Conservation (phyloP, 2,329 filamentous ascomycete species). For the Ophiostoma novo-ulmi region DNA sequence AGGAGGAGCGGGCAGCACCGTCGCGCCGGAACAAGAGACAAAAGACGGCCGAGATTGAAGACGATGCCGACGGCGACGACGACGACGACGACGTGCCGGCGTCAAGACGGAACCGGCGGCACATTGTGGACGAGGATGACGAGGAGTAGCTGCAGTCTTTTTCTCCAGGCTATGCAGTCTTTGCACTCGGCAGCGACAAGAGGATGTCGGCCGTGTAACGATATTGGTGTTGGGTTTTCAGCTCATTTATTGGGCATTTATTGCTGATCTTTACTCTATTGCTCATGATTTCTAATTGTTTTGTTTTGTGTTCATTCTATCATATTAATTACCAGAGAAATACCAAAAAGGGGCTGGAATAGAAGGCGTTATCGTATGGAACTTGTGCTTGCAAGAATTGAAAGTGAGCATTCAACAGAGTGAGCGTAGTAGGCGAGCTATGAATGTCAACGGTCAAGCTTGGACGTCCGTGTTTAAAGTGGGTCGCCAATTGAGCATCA, state of each 20-base stretch:
- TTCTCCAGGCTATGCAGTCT: not conserved
- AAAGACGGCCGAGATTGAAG: constrained; percentile 47
- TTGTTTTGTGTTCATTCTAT: not conserved
- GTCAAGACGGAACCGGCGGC: constrained; percentile 47
- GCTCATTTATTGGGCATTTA: not conserved
- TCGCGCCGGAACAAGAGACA: constrained; percentile 45
- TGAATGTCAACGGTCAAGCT: too few species aligned
- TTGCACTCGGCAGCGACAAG: not conserved
- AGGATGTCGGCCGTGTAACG: not conserved
- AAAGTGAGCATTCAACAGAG: too few species aligned
- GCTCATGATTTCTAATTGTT: not conserved
- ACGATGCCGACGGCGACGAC: constrained; percentile 48
- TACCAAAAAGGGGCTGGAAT: not conserved
- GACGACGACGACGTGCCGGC: constrained; percentile 47
- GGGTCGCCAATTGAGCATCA: not conserved
- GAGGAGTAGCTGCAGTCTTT: constrained; percentile 33
- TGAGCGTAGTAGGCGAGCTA: too few species aligned
- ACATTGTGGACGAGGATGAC: constrained; percentile 58
- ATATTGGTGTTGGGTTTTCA: not conserved
- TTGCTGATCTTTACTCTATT: too few species aligned
- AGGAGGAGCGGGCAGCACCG: constrained; percentile 53
- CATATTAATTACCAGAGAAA: not conserved
- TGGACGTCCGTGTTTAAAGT: not conserved
- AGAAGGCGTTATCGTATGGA: not conserved
- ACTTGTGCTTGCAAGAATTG: not conserved